Evolutionary conservation across 106 monocot species (phyloP).

Genomic region (Cymbidium sinense): DNA sequence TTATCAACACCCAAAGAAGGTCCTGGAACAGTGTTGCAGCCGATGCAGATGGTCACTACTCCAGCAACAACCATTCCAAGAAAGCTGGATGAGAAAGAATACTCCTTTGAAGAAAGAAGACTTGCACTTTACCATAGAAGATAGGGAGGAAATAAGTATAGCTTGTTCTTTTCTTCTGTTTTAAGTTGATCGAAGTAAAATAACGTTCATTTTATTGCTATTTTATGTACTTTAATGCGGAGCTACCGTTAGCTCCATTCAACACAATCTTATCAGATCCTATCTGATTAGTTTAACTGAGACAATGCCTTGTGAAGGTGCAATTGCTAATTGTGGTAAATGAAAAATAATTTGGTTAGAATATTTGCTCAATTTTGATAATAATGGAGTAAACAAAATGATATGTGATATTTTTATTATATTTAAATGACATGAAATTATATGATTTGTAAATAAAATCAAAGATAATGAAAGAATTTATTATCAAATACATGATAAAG

Average conservation of each 20-base stretch:
- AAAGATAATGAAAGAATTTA: too few species aligned
- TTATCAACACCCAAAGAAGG: slow-evolving; percentile 24
- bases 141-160: not conserved
- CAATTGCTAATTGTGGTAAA: too few species aligned
- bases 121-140: slow-evolving; percentile 14
- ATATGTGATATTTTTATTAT: too few species aligned
- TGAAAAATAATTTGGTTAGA: not conserved
- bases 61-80: slow-evolving; percentile 8
- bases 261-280: not conserved
- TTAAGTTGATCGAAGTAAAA: not conserved
- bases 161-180: not conserved
- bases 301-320: too few species aligned
- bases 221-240: not conserved
- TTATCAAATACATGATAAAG: too few species aligned
- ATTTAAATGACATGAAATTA: too few species aligned
- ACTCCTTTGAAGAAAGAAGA: slow-evolving; percentile 50
- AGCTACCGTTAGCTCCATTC: not conserved
- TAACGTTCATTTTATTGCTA: not conserved
- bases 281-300: not conserved
- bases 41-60: slow-evolving; percentile 27
- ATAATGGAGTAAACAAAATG: not conserved
- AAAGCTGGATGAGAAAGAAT: slow-evolving; percentile 16
- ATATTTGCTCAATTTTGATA: not conserved
- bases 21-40: slow-evolving; percentile 24
- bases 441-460: too few species aligned